Evolutionary conservation across 2,329 filamentous ascomycete genomes (phyloP), one percentile per base, ranked within the genome.

Genomic region (Chaetothyriales sp.): DNA sequence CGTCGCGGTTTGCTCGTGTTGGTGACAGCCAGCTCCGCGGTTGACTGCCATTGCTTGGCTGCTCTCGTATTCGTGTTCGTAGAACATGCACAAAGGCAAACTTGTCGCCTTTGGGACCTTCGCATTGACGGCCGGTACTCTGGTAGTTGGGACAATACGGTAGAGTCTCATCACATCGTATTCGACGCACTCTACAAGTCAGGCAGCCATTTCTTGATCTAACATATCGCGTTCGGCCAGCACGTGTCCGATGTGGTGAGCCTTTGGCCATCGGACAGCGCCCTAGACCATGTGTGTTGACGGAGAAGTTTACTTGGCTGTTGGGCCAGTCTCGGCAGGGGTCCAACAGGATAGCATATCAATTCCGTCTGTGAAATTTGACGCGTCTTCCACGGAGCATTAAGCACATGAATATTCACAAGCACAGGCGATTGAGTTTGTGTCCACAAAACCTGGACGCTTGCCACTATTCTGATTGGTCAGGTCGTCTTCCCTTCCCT

Each of bases 71-170:
- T 40, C 33, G 22, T 25, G 22, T 25, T 25, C 6, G 22, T 25
- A 4, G 40, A 44, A 19, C 18, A 7, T n/a, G 15, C 15, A 44
- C 40, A 19, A 44, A 44, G 2, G 18, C 15, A 19, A 44, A 44
- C 7, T 44, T 44, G 3, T n/a, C 40, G 15, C 7, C 40, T n/a
- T n/a, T 19, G 15, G 18, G 15, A 40, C 48, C 48, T 18, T 43
- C 48, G 18, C 48, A 50, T n/a, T n/a, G 18, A 15, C 48, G 48
- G 28, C 48, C 48, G 37, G 48, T 50, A 22, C 29, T 45, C n/a
- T 13, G 25, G 40, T 29, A 50, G 18, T 33, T 22, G 13, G 4
- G 48, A 45, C 48, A 50, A 13, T 15, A 18, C 33, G 48, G 48
- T 20, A 45, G 25, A 9, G 28, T 18, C n/a, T 50, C 48, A 40